Percentiles rank a stretch among this genome's conserved stretches.
Conservation (phyloP, 2,329 filamentous ascomycete species). For the Diaporthe australafricana region DNA sequence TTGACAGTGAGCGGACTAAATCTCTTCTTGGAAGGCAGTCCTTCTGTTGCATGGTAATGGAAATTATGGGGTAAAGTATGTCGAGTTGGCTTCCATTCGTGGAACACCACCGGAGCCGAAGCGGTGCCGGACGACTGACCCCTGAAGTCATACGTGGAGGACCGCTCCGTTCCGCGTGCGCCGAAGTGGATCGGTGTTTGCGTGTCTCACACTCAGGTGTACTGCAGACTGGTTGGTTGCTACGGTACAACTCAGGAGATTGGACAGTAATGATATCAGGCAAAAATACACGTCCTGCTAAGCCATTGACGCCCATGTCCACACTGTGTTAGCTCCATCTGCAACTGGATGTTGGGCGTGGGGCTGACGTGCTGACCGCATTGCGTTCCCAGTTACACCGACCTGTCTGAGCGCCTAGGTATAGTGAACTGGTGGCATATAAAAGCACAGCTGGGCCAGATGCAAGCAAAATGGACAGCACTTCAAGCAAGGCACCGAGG, state of each 20-base stretch:
- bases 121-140: not conserved
- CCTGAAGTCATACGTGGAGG: not conserved
- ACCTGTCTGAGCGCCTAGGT: not conserved
- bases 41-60: not conserved
- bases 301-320: not conserved
- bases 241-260: not conserved
- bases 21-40: not conserved
- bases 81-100: not conserved
- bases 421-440: not conserved
- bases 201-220: not conserved
- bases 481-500: fast-evolving
- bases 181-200: not conserved
- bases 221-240: not conserved
- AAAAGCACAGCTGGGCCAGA: not conserved
- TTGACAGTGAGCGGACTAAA: too few relatives aligned
- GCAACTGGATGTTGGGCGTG: not conserved
- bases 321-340: not conserved
- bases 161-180: not conserved
- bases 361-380: not conserved
- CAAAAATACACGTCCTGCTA: not conserved
- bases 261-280: not conserved
- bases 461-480: not conserved
- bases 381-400: not conserved
- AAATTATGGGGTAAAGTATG: not conserved
- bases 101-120: not conserved